These are phyloP conservation scores for Plectranthus barbatus DNA, from an alignment of 257 asterid species.

Conservation along the genomic window DNA sequence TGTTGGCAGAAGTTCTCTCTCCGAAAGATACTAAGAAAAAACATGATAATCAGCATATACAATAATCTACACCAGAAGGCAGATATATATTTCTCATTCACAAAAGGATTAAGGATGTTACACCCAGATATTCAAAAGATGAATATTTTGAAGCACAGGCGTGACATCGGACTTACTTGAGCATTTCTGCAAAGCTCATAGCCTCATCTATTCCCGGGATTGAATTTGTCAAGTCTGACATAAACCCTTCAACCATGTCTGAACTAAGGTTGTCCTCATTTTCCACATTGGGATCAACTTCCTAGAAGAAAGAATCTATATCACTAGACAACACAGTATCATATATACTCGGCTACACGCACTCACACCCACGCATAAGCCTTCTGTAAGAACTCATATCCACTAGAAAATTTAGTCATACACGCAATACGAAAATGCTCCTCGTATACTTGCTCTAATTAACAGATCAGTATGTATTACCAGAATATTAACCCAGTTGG, in stretches of 20 bases:
- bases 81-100: neutral
- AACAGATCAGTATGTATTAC: neutral
- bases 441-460: neutral
- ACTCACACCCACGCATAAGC: neutral
- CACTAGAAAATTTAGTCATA: neutral
- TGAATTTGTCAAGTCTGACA: conserved; percentile 82
- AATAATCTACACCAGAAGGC: neutral
- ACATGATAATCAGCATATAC: neutral
- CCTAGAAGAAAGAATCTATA: conserved; percentile 36
- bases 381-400: neutral
- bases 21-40: neutral
- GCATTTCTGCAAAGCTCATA: conserved; percentile 99
- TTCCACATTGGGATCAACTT: conserved; percentile 92
- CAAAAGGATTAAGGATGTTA: neutral
- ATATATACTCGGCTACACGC: neutral
- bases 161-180: conserved; percentile 48
- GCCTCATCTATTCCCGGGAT: conserved; percentile 99
- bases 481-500: neutral
- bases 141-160: neutral
- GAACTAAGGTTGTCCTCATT: conserved; percentile 23
- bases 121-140: neutral
- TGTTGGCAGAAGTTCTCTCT: neutral
- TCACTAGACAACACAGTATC: neutral
- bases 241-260: conserved; percentile 66
- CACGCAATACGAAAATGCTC: neutral